Evolutionary conservation across 2,329 filamentous ascomycete species (phyloP).

Genomic region (Aureobasidium sp.): DNA sequence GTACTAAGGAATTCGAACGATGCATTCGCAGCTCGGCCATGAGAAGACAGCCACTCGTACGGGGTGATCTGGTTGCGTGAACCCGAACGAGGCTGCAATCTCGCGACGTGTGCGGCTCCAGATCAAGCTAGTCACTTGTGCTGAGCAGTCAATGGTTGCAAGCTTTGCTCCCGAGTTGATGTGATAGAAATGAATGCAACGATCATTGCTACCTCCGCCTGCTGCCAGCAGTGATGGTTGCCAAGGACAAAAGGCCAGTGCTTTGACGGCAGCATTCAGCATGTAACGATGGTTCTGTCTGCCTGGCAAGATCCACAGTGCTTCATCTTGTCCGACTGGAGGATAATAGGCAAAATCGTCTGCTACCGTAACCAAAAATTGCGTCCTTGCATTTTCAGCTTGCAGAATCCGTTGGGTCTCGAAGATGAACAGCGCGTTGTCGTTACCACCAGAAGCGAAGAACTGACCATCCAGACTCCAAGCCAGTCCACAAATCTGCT

Average conservation of each 20-base stretch:
- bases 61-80: constrained; percentile 81
- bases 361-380: constrained; percentile 19
- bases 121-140: constrained; percentile 86
- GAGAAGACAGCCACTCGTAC: constrained; percentile 87
- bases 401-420: constrained; percentile 54
- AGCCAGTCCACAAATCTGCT: constrained; percentile 88
- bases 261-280: constrained; percentile 87
- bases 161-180: constrained; percentile 73
- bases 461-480: constrained; percentile 72
- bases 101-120: constrained; percentile 83
- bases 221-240: constrained; percentile 79
- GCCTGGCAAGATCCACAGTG: constrained; percentile 26
- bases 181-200: constrained; percentile 94
- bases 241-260: constrained; percentile 96
- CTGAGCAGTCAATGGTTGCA: constrained; percentile 83
- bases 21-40: constrained; percentile 84
- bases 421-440: constrained; percentile 82
- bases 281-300: constrained; percentile 63
- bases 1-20: constrained; percentile 79
- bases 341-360: constrained; percentile 16
- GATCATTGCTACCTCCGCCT: constrained; percentile 88
- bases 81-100: constrained; percentile 90
- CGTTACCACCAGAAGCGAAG: constrained; percentile 87
- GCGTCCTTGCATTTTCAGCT: constrained; percentile 15
- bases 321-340: constrained; percentile 24